phyloP scores from a whole-genome alignment of 495 filamentous ascomycete species.

The Rusavskia elegans region DNA sequence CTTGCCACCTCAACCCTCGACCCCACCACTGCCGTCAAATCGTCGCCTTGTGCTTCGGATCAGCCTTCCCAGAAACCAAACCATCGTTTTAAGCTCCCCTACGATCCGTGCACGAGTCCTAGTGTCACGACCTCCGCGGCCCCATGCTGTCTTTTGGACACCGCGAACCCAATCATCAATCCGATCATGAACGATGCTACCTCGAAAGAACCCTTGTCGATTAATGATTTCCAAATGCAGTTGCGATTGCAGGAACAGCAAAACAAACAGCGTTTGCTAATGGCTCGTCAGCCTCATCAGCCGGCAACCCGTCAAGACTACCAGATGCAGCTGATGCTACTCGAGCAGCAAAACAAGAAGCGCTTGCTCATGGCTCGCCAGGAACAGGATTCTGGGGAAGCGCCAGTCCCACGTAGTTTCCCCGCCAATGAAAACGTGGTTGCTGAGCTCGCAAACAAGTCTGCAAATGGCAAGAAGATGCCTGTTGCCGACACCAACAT shows the following conservation, averaged over 20 bases:
- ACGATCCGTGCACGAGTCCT: neutral
- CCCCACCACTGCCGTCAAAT: neutral
- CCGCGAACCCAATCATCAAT: neutral
- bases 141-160: neutral
- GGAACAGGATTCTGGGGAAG: conserved; percentile 6
- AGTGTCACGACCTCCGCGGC: neutral
- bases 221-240: neutral
- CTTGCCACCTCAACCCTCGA: neutral
- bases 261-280: neutral
- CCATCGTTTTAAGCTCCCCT: neutral
- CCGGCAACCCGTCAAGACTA: neutral
- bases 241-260: neutral
- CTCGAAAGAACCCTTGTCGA: neutral
- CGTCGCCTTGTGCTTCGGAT: neutral
- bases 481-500: neutral
- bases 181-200: neutral
- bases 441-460: conserved; percentile 18
- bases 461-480: conserved; percentile 5
- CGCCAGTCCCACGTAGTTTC: conserved; percentile 16
- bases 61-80: neutral
- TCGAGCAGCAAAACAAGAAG: neutral
- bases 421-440: conserved; percentile 22
- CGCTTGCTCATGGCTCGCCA: neutral
- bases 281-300: neutral
- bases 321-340: conserved; percentile 1